Conservation (phyloP, 306 rosid species). For the Adenanthera pavonina region DNA sequence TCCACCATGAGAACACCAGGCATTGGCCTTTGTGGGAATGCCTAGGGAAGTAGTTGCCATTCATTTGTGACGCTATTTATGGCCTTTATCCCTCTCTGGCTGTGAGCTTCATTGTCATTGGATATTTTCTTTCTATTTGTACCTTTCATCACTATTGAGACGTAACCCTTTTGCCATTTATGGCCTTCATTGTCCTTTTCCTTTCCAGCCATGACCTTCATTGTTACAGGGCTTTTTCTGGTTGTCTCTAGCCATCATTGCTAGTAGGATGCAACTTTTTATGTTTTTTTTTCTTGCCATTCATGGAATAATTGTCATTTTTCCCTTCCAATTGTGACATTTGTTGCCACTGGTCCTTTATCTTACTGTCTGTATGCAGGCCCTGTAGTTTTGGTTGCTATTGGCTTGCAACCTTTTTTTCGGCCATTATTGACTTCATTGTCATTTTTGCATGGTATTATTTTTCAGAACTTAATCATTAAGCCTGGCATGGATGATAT, state of each 20-base stretch:
- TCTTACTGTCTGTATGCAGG: not conserved
- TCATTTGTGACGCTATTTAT: not conserved
- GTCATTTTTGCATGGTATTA: not conserved
- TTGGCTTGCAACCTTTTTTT: not conserved
- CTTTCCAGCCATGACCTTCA: not conserved
- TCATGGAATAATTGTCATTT: too few species aligned
- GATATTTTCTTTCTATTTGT: not conserved
- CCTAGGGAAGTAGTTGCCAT: too few species aligned
- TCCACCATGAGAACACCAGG: not conserved
- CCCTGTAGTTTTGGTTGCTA: not conserved
- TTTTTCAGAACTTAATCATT: not conserved
- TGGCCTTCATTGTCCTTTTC: not conserved
- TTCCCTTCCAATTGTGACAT: too few species aligned
- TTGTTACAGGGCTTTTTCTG: not conserved
- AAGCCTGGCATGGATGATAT: not conserved
- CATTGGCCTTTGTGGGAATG: not conserved
- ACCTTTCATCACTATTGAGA: not conserved
- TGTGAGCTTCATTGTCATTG: not conserved
- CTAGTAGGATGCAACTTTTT: not conserved
- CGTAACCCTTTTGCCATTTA: not conserved
- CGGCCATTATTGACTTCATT: not conserved
- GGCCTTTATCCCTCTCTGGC: not conserved
- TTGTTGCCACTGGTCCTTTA: too few species aligned
- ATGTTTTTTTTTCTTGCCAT: not conserved
- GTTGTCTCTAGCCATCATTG: not conserved